Evolutionary conservation across 106 monocot genomes (phyloP), one percentile per base, ranked within the genome.

Genomic region (Dendrobium chrysotoxum): DNA sequence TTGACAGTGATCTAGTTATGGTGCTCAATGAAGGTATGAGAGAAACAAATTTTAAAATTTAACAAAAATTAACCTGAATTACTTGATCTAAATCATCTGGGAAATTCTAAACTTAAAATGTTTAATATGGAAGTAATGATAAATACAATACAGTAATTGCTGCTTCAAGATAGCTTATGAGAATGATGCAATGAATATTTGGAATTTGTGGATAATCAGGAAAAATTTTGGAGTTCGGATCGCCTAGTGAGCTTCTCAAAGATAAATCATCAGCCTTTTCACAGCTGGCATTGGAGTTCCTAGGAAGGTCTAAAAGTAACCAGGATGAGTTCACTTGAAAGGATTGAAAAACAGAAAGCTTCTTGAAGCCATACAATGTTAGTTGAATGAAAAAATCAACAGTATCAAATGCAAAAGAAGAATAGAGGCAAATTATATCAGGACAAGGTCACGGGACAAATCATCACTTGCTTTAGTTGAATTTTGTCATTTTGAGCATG

Each of bases 11-110:
- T 79, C 85, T 93, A 11, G 95, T 95, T 81, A 78, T 95, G 21
- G 93, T 95, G 68, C 93, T 95, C 50, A 86, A 86, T 50, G 91
- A 91, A 89, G 95, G 95, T 95, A 89, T 12, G 70, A 70, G 35
- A 70, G 13, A 2, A 28, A 38, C 1, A 50, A 50, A 50, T 13
- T 13, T 50, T 13, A 13, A 46, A 54, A 2, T 5, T 20, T 23
- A 15, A 20, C 58, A 23, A 65, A 65, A 64, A 23, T 7, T 16
- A 38, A 38, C 40, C 10, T 61, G 23, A 61, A 61, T 61, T 23
- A 7, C 23, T 61, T 23, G 61, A 61, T 61, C 61, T 61, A 61
- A 61, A 50, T 13, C 13, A 50, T 3, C 15, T 50, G 50, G 50
- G 13, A 50, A 13, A 13, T 50, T 50, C 13, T 50, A 13, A 50